Evolutionary conservation across 2,329 filamentous ascomycete genomes (phyloP), one percentile per base, ranked within the genome.

Genomic region (Ploettnerulaceae sp.): DNA sequence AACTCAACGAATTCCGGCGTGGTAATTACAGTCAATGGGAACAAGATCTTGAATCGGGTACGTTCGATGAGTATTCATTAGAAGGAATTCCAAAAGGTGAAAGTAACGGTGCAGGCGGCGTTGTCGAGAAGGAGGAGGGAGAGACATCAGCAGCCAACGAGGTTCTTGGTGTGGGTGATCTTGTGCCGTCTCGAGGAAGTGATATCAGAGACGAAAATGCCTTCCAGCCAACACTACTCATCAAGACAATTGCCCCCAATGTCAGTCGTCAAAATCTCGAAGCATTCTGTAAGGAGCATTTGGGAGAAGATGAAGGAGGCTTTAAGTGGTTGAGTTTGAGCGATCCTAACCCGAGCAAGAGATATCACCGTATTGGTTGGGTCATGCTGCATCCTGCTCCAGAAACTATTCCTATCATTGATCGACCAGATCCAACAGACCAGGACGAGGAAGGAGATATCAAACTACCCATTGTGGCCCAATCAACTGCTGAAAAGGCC

Each of bases 291-390:
- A 93, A 89, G 63, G 90, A 96, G 66, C 86, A 96, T 64, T 77
- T 97, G 3, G 90, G 91, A 11, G 90, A 96, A 60, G 84, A 83
- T 36, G 84, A 93, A 54, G 90, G 90, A 42, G 91, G 91, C 2
- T 96, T 93, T 71, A 94, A 91, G 64, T 97, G 91, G 82, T 74
- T 98, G 4, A 97, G 91, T 25, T 76, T 98, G 39, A 96, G 90
- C 57, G 93, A 98, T 60, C 93, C 93, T 0, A 98, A 98, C 62
- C 93, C 93, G 1, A 85, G 89, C 61, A 98, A 98, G 70, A 86
- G 95, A 54, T 98, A 90, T 62, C 93, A 98, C 64, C 84, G 93
- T 17, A 97, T 98, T 66, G 93, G 93, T 17, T 98, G 94, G 91
- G 94, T 98, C 51, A 93, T 97, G 77, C 76, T 98, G 7, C 86